These are phyloP conservation scores for Fusarium sp. DNA, from an alignment of 2,329 filamentous ascomycete species.

Conservation along the genomic window DNA sequence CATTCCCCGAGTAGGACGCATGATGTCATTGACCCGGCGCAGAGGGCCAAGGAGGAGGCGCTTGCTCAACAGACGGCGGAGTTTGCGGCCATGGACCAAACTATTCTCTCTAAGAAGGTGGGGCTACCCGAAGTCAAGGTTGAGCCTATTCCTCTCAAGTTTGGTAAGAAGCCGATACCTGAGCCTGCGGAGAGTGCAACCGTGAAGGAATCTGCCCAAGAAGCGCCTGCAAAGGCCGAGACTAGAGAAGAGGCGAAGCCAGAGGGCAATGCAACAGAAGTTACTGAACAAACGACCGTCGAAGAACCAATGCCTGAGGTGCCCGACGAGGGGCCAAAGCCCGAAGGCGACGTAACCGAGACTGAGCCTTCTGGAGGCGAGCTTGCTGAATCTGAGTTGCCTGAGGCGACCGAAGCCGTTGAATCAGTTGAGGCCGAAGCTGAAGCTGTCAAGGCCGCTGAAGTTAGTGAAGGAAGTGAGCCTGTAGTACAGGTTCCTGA, in stretches of 20 bases:
- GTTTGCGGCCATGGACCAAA: constrained; percentile 72
- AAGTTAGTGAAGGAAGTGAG: not conserved
- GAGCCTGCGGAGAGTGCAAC: constrained; percentile 44
- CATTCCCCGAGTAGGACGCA: constrained; percentile 55
- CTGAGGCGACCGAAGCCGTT: not conserved
- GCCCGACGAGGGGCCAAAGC: not conserved
- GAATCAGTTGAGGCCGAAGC: not conserved
- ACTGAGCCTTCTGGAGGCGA: constrained; percentile 3
- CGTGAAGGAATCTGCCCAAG: constrained; percentile 13
- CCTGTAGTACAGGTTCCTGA: not conserved
- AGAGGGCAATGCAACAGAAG: constrained; percentile 15
- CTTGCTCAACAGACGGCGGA: constrained; percentile 66
- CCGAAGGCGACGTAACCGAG: not conserved
- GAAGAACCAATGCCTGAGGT: not conserved
- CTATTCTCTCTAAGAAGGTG: constrained; percentile 66
- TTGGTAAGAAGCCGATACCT: constrained; percentile 50
- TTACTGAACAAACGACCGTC: constrained; percentile 5
- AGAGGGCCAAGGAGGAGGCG: constrained; percentile 49
- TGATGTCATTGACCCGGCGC: constrained; percentile 41
- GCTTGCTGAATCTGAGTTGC: not conserved
- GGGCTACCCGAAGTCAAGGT: constrained; percentile 58
- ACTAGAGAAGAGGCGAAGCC: constrained; percentile 15
- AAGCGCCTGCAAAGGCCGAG: not conserved
- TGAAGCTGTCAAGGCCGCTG: not conserved
- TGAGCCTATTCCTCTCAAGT: constrained; percentile 60